Evolutionary conservation across 768 basidiomycete species (phyloP).

Genomic region (Podaxis sp.): DNA sequence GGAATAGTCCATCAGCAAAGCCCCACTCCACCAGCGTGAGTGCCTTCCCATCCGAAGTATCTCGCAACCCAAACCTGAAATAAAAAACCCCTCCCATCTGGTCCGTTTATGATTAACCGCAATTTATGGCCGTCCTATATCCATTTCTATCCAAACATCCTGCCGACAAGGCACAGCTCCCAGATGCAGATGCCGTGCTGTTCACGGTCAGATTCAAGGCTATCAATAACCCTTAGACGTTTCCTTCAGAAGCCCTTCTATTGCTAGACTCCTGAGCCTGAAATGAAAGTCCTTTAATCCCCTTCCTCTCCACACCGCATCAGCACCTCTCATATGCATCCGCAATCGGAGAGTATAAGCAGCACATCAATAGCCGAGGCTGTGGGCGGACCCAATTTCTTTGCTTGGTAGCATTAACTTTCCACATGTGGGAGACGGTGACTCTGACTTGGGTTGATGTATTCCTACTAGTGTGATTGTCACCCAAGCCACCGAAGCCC

Average conservation of each 20-base stretch:
- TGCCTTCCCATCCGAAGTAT: not conserved
- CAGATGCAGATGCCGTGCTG: not conserved
- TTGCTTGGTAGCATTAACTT: not conserved
- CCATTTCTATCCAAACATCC: not conserved
- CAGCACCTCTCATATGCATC: not conserved
- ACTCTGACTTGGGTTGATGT: not conserved
- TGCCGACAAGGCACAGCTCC: not conserved
- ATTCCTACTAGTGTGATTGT: not conserved
- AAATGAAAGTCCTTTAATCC: not conserved
- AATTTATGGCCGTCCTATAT: not conserved
- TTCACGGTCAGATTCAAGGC: not conserved
- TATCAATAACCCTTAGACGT: not conserved
- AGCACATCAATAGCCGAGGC: not conserved
- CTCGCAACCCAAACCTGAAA: not conserved
- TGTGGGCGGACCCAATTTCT: not conserved
- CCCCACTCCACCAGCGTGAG: not conserved
- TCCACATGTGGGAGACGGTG: not conserved
- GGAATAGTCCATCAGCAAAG: not conserved
- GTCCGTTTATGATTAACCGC: not conserved
- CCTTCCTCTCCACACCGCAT: not conserved
- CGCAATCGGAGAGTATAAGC: not conserved
- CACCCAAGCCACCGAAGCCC: not conserved
- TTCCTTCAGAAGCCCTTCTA: not conserved
- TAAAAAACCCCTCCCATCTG: not conserved
- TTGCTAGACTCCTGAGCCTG: not conserved